phyloP scores from a whole-genome alignment of 768 basidiomycete species.

The Kwoniella heveanensis region DNA sequence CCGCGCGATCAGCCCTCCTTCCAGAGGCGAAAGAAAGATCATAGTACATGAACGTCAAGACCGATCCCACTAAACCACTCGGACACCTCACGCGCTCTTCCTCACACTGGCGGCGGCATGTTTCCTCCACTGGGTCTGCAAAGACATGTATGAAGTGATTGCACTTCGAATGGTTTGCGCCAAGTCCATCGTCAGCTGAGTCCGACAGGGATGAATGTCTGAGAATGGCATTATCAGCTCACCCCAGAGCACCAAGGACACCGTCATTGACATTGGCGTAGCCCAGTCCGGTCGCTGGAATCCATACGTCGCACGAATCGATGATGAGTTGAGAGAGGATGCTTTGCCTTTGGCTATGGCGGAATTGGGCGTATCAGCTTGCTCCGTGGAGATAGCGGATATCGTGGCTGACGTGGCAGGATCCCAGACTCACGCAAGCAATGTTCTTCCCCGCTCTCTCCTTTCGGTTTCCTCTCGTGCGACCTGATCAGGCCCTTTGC shows the following conservation, averaged over 20 bases:
- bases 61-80: background rate
- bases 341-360: constrained; percentile 62
- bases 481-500: constrained; percentile 46
- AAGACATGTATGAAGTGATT: constrained; percentile 50
- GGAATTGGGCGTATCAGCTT: constrained; percentile 34
- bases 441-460: constrained; percentile 65
- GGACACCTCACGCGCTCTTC: constrained; percentile 13
- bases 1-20: too few relatives aligned
- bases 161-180: too few relatives aligned
- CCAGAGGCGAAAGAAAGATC: background rate
- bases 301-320: constrained; percentile 83
- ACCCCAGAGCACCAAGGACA: constrained; percentile 82
- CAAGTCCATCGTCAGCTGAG: constrained; percentile 5
- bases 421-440: constrained; percentile 57
- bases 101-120: constrained; percentile 38
- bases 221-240: constrained; percentile 52
- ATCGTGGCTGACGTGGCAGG: too few relatives aligned
- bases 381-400: constrained; percentile 53
- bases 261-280: constrained; percentile 80
- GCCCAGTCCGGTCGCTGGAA: constrained; percentile 81
- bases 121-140: constrained; percentile 53
- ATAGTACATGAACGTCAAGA: background rate
- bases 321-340: constrained; percentile 78
- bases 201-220: too few relatives aligned
- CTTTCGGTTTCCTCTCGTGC: constrained; percentile 65